phyloP scores from a whole-genome alignment of 2,329 filamentous ascomycete species.

The Colletotrichum musae region DNA sequence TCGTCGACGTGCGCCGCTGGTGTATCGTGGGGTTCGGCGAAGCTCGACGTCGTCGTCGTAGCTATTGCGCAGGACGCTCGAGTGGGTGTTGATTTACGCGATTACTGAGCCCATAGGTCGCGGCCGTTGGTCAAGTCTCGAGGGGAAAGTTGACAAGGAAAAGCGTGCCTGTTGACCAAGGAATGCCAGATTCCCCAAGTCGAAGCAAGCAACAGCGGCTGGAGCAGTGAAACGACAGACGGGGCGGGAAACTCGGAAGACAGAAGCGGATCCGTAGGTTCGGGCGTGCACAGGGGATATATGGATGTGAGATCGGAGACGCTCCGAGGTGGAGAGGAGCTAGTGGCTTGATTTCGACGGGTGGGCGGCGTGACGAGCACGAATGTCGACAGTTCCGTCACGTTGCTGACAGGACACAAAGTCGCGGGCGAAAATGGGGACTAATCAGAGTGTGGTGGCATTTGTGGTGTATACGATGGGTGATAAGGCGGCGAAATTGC shows the following conservation, averaged over 20 bases:
- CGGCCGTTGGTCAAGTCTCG: neutral
- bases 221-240: slow-evolving; percentile 41
- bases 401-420: slow-evolving; percentile 33
- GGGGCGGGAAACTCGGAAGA: slow-evolving; percentile 18
- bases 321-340: slow-evolving; percentile 24
- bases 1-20: slow-evolving; percentile 47
- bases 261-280: slow-evolving; percentile 16
- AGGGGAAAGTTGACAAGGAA: slow-evolving; percentile 16
- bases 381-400: slow-evolving; percentile 30
- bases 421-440: slow-evolving; percentile 1
- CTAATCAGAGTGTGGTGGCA: slow-evolving; percentile 27
- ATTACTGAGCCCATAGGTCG: neutral
- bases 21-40: neutral
- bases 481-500: slow-evolving; percentile 47
- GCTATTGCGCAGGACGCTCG: neutral
- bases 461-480: slow-evolving; percentile 31
- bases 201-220: slow-evolving; percentile 25
- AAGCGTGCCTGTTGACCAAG: slow-evolving; percentile 28
- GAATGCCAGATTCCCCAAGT: slow-evolving; percentile 47
- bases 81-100: neutral
- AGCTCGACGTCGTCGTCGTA: neutral
- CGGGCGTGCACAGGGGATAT: slow-evolving; percentile 39
- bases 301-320: slow-evolving; percentile 42
- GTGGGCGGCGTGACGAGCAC: slow-evolving; percentile 26
- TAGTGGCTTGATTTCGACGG: slow-evolving; percentile 34